Evolutionary conservation across 192 early-diverging fungal species (phyloP), one percentile per base, ranked within the genome.

Genomic region (Dimargaris xerosporica): DNA sequence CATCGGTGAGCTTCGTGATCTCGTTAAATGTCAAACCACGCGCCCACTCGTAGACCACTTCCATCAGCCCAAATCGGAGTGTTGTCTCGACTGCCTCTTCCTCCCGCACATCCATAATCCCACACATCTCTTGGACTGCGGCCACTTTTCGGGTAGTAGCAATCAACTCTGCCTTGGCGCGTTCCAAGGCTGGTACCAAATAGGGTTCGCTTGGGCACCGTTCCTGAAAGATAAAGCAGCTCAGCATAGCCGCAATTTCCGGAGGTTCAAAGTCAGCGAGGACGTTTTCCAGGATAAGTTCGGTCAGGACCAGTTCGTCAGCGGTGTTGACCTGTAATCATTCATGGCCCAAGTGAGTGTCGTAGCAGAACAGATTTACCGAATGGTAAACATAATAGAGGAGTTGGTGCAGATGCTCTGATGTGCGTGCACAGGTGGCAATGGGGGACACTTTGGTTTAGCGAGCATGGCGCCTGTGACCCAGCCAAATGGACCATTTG

Each of bases 21-120:
- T 91, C 76, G 68, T 88, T 86, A 74, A 98, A 98, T 12, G 82
- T 77, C 76, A 91, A 75, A 13, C 91, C 91, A n/a, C 82, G 73
- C 16, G 94, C 96, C 96, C 94, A 99, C 73, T 96, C 94, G 72
- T 99, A 93, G 1, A 94, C 92, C 7, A 93, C 96, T 71, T 99
- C 91, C 23, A 94, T 89, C 54, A 99, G 73, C 2, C 90, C 91
- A 74, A 93, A 93, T 52, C 84, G 74, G 56, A 98, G 69, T 28
- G 50, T 26, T 21, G 21, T 11, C 19, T 52, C 50, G 1, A 52
- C 50, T n/a, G 50, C 50, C 23, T 21, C 21, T 52, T 52, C 50
- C 69, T 73, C 74, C 52, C 72, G 69, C 31, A 77, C 45, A 2
- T 70, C 69, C 9, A 43, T 28, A 11, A 59, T 39, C 2, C 89